Evolutionary conservation across 345 rosid genomes (phyloP), one percentile per base, ranked within the genome.

Genomic region (Stellera chamaejasme): DNA sequence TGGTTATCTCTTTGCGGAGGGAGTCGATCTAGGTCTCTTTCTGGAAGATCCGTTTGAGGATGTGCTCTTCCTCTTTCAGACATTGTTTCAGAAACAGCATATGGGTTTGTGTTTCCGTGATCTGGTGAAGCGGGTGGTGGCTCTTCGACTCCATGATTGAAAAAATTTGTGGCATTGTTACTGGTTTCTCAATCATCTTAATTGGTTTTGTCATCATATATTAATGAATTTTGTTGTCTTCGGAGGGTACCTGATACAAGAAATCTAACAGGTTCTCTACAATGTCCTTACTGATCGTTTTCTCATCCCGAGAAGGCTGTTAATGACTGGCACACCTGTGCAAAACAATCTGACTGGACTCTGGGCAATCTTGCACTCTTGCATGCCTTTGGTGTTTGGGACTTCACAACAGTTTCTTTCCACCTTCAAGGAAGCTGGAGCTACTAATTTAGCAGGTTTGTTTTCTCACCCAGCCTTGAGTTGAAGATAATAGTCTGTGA

Each of bases 361-460:
- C 14, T 90, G 97, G 97, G 86, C 94, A 47, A n/a, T n/a, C n/a
- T n/a, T n/a, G 90, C 96, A 87, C 76, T 90, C 87, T 66, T 90
- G 96, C 60, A 81, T 87, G 94, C 93, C 97, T 56, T 76, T 69
- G 28, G 79, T 90, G 43, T 90, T 90, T 82, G 93, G 96, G 69
- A 81, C 76, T 27, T 75, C n/a, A n/a, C 80, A 84, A 58, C 80
- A 84, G 67, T 90, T 87, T 57, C 90, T 79, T 77, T 72, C 53
- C 25, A 68, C 79, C 48, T 90, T 90, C 66, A 79, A 81, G 71
- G 88, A 84, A 76, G 72, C 74, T 61, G 91, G 72, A 63, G 73
- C 77, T 57, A 42, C 50, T n/a, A n/a, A n/a, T n/a, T n/a, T n/a
- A 81, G 96, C 5, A 32, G 39, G 39, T 87, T 88, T 62, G 13